Evolutionary conservation across 768 basidiomycete species (phyloP).

Genomic region (Hygrocybe coccinea): DNA sequence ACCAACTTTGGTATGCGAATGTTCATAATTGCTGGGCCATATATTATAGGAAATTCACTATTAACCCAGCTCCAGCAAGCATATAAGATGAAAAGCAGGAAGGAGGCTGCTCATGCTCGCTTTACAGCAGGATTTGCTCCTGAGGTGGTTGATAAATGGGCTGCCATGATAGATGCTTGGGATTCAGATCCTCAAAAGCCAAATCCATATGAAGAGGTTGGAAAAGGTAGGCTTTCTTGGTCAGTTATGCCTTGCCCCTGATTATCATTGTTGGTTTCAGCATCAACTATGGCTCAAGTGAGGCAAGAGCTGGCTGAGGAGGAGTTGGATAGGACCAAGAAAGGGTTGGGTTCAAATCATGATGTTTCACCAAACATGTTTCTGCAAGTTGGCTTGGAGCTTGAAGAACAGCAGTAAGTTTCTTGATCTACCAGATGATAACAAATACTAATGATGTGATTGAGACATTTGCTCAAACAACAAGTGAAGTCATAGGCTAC

Average conservation of each 20-base stretch:
- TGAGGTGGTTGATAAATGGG: no score
- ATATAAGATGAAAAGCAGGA: not conserved
- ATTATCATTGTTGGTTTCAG: no score
- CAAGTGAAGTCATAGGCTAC: not conserved
- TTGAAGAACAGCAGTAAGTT: conserved; percentile 11
- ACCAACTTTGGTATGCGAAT: not conserved
- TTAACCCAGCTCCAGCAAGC: not conserved
- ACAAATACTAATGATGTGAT: not conserved
- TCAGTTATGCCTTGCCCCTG: no score
- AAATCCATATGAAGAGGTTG: no score
- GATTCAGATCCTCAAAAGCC: no score
- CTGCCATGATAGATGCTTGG: no score
- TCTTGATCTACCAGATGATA: not conserved
- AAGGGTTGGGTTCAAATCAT: not conserved
- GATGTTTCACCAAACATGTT: not conserved
- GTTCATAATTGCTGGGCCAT: not conserved
- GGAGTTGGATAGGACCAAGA: not conserved
- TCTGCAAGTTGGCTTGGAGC: conserved; percentile 4
- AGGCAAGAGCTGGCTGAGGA: not conserved
- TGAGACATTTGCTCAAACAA: not conserved
- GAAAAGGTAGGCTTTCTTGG: no score
- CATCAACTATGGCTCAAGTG: not conserved
- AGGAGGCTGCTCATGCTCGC: no score
- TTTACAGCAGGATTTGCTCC: no score
- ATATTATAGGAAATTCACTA: not conserved